Percentiles rank a stretch among this genome's conserved stretches.
phyloP scores from a whole-genome alignment of 1,284 basidiomycete genomes.

The Pseudomicrostroma phylloplanum region DNA sequence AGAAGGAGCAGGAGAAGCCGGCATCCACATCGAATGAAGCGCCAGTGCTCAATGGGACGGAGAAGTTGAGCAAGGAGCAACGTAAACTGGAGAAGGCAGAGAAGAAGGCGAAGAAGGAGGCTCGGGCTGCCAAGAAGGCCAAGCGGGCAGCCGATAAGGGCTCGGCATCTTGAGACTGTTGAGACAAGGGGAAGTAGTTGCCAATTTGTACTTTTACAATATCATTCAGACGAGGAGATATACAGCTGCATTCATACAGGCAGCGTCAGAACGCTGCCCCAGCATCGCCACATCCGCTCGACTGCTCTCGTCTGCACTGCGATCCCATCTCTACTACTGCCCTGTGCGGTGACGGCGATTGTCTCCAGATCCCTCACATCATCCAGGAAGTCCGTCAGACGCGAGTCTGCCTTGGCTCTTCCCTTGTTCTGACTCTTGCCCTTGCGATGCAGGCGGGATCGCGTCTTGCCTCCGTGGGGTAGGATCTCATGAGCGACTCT shows the following conservation, averaged over 20 bases:
- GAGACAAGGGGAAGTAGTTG: too few relatives aligned
- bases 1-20: background rate
- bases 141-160: conserved; percentile 5
- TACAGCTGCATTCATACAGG: too few relatives aligned
- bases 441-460: conserved; percentile 17
- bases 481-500: conserved; percentile 48
- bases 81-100: background rate
- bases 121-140: background rate
- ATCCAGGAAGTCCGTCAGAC: conserved; percentile 72
- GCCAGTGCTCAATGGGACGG: conserved; percentile 7
- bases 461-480: background rate
- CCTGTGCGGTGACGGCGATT: conserved; percentile 48
- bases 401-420: conserved; percentile 45
- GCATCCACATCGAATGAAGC: background rate
- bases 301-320: conserved; percentile 56
- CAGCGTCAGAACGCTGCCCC: conserved; percentile 53
- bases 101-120: conserved; percentile 11
- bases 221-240: background rate
- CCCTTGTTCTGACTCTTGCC: conserved; percentile 23
- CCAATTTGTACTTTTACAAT: too few relatives aligned
- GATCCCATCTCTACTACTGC: conserved; percentile 58
- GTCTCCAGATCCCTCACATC: conserved; percentile 75
- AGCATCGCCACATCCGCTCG: conserved; percentile 84
- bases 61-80: conserved; percentile 4
- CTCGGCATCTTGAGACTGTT: background rate